Base-by-base conservation (phyloP, 805 yeast genomes). In the Monosporozyma yasuniensis region DNA sequence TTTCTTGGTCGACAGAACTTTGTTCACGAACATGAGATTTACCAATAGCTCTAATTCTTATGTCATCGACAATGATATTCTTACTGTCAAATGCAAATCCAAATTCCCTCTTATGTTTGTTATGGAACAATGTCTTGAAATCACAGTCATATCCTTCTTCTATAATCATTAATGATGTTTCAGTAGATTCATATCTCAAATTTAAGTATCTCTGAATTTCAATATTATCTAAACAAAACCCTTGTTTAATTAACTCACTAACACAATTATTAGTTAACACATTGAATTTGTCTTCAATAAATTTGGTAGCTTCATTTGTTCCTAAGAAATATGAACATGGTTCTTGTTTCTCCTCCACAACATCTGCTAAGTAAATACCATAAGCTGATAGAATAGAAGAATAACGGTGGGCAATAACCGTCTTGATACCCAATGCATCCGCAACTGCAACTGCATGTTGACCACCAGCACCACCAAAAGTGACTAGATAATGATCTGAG, bases 381-480 rank as follows among this genome's bases (percentile, higher is more conserved):
- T 84, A 88, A 0, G 96, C 96, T 1, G 95, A 85, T 10, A 88
- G 70, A 41, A 88, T 79, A 0, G 95, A 86, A 2, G 96, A 86
- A 64, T 85, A 85, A 62, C 83, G 77, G 67, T 88, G 96, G 23
- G 85, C 81, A 32, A 87, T 66, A 7, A 88, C 84, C 27, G 79
- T 77, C 11, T 72, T 64, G 45, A 88, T 84, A 8, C 89, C 89
- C 52, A 88, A 71, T 23, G 77, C 74, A 50, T 78, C 73, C 1
- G 95, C 95, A 34, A 88, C 81, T 9, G 85, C 81, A 46, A 78
- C 81, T 2, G 93, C 90, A 65, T 86, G 90, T 67, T 88, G 96
- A 8, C 96, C 96, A 48, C 96, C 96, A 23, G 95, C 95, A 46
- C 96, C 96, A 44, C 96, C 96, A 68, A 88, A 88, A 2, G 91